Evolutionary conservation across 352 stramenopile genomes (phyloP).

Genomic region (Globisporangium yorkense): DNA sequence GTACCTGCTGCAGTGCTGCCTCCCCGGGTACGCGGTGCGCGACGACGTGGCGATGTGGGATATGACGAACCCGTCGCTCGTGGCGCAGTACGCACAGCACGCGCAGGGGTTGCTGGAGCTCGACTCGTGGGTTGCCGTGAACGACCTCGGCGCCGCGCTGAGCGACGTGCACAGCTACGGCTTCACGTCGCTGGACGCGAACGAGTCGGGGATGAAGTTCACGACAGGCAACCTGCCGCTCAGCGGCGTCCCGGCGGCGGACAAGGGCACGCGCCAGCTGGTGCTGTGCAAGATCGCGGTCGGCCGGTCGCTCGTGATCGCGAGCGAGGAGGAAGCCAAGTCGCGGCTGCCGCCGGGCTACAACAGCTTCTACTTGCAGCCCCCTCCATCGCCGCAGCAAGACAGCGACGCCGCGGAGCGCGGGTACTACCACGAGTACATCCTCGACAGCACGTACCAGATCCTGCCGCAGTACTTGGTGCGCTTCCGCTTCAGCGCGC

Average conservation of each 20-base stretch:
- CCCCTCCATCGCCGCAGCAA: slow-evolving; percentile 1
- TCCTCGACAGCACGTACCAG: slow-evolving; percentile 52
- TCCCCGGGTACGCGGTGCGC: slow-evolving; percentile 42
- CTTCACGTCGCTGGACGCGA: slow-evolving; percentile 40
- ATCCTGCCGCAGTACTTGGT: slow-evolving; percentile 71
- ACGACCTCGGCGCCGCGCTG: slow-evolving; percentile 59
- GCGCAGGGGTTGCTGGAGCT: slow-evolving; percentile 48
- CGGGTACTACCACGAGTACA: slow-evolving; percentile 70
- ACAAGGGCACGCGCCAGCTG: slow-evolving; percentile 31
- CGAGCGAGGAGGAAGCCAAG: slow-evolving; percentile 37
- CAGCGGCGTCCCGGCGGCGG: slow-evolving; percentile 6
- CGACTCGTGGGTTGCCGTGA: slow-evolving; percentile 69
- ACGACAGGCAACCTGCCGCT: slow-evolving; percentile 53
- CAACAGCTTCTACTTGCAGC: slow-evolving; percentile 62
- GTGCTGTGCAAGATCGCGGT: slow-evolving; percentile 76
- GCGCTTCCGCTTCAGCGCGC: slow-evolving; percentile 41
- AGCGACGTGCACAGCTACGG: slow-evolving; percentile 43
- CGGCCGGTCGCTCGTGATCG: slow-evolving; percentile 47
- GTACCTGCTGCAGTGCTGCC: slow-evolving; percentile 59
- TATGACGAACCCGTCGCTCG: slow-evolving; percentile 55
- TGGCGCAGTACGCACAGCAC: slow-evolving; percentile 52
- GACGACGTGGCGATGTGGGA: slow-evolving; percentile 67
- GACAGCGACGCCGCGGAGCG: slow-evolving; percentile 22
- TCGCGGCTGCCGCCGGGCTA: slow-evolving; percentile 46
- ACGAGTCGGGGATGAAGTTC: slow-evolving; percentile 56